Base-by-base conservation (phyloP, 2,329 filamentous ascomycete species). In the Penicillium expansum region DNA sequence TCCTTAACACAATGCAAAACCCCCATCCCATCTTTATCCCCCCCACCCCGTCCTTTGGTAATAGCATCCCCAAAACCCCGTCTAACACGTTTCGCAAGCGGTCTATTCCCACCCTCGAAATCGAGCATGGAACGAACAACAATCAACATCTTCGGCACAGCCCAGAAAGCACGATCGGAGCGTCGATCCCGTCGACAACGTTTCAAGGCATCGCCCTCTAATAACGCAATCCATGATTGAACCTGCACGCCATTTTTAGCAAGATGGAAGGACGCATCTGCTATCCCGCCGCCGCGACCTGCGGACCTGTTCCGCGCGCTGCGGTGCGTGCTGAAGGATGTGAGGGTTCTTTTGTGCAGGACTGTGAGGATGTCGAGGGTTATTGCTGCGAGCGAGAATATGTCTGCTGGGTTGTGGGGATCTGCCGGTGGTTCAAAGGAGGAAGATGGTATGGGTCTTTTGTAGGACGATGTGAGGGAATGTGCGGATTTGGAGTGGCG, bases 321-420 rank as follows among this genome's bases (percentile, higher is more conserved):
- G 24, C 84, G 80, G 64, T 85, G 82, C 53, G 82, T 80, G 35
- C 76, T 62, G 58, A 86, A 85, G 2, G 84, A 78, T 33, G 80
- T 78, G 8, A 79, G 75, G 54, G 82, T 83, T 66, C 82, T 80
- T 62, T 83, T 82, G 62, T 85, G 75, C 60, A 86, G 76, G 62
- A 82, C 80, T 1, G 83, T 85, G 18, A 86, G 64, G 39, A 87
- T 81, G 60, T 86, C 83, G 18, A 86, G 71, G 57, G 78, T 83
- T 20, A 85, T 73, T 49, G 83, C 84, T 4, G 78, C 84, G 0
- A 87, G 76, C 27, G 82, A 83, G 71, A 83, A 87, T 16, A 86
- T 72, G 62, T 87, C 84, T 13, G 81, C 78, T 38, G 74, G 67
- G 48, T 37, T 1, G 16, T 39, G 24, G 20, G 27, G 42, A 4